Evolutionary conservation across 2,329 filamentous ascomycete genomes (phyloP), one percentile per base, ranked within the genome.

Genomic region (Penicillium sp.): DNA sequence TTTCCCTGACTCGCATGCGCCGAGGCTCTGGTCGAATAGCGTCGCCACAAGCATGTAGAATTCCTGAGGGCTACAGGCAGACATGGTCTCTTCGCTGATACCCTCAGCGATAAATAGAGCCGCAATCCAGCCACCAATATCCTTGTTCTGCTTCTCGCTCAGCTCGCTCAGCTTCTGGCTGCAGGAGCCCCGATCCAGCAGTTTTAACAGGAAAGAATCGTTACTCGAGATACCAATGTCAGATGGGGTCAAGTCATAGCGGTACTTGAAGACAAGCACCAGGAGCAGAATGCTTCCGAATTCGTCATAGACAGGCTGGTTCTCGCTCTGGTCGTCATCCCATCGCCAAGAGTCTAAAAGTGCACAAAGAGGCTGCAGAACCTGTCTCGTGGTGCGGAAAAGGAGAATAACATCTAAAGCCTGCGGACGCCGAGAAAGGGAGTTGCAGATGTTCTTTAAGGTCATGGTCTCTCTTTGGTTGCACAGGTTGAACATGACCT

Each of bases 271-370:
- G 0, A 78, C 77, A 35, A 83, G 68, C 4, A 83, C 72, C 33
- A 85, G 70, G 1, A 85, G 71, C 10, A 86, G 67, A 20, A 84
- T 77, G 12, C 80, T 79, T 2, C 81, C 80, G 52, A 84, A 86
- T 55, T 86, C 82, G 56, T 86, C 82, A 54, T 85, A 86, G 3
- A 83, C 75, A 0, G 81, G 81, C 57, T 84, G 82, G 46, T 80
- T 81, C 57, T 86, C 82, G 40, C 76, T 78, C 66, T 84, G 81
- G 47, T 84, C 81, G 54, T 81, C 81, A 47, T 84, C 81, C 67
- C 82, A 83, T 37, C 75, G 75, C 82, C 82, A 86, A n/a, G 78
- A 75, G 56, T 85, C 81, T 12, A 86, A 64, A 39, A 83, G 66
- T 25, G 71, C 67, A 62, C 81, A 83, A 1, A 85, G 66, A 18